A percentile compares a stretch with the other conserved stretches of the same genome.
These are phyloP conservation scores for Zygoascus tannicola DNA, from an alignment of 805 yeast genomes.

Conservation along the genomic window DNA sequence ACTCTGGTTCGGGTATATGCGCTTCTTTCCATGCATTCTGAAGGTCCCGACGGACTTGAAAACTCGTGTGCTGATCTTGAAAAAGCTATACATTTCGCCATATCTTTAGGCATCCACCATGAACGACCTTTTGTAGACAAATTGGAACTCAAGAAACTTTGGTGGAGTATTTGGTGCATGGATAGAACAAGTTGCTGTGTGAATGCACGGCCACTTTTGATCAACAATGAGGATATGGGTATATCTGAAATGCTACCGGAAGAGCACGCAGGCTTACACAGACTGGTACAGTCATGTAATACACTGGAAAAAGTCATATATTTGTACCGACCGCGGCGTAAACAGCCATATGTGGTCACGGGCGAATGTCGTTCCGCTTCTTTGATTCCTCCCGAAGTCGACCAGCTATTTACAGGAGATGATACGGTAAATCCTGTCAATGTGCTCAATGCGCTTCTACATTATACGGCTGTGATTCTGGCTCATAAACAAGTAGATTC, in stretches of 20 bases:
- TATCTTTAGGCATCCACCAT: conserved; percentile 33
- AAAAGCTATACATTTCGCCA: conserved; percentile 33
- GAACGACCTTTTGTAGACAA: conserved; percentile 29
- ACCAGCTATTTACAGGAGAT: conserved; percentile 20
- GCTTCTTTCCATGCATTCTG: conserved; percentile 31
- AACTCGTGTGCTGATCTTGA: conserved; percentile 31
- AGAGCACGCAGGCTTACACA: conserved; percentile 25
- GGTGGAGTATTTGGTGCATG: conserved; percentile 36
- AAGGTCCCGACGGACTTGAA: conserved; percentile 33
- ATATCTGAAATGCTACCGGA: conserved; percentile 22
- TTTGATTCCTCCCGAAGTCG: conserved; percentile 21
- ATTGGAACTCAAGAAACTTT: conserved; percentile 24
- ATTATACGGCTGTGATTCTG: conserved; percentile 24
- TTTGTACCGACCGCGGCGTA: conserved; percentile 29
- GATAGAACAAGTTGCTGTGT: conserved; percentile 33
- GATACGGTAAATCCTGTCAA: conserved; percentile 18
- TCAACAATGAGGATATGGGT: conserved; percentile 34
- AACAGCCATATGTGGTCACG: neutral
- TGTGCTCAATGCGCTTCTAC: conserved; percentile 23
- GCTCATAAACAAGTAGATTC: conserved; percentile 27
- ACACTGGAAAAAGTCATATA: conserved; percentile 31
- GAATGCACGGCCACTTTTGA: conserved; percentile 33
- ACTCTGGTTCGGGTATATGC: conserved; percentile 32
- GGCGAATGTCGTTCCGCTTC: neutral
- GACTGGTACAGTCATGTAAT: conserved; percentile 27